Evolutionary conservation across 257 asterid genomes (phyloP), one percentile per base, ranked within the genome.

Genomic region (Jaltomata sinuosa): DNA sequence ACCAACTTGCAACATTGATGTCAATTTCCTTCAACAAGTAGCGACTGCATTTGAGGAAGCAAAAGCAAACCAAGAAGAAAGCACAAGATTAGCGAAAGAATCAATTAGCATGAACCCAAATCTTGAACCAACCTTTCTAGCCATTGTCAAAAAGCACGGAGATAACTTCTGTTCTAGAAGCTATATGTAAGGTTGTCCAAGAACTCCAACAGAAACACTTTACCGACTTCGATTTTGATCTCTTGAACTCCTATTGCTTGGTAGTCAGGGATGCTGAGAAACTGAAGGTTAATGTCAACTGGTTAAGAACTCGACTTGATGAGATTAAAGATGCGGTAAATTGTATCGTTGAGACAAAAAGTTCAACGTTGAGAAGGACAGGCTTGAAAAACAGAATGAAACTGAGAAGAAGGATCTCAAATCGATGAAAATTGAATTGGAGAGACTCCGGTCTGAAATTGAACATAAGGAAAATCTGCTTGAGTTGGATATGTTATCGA

Each of bases 161-260:
- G 32, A 59, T 32, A 59, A 42, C 49, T 42, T 42, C 49, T 42
- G 49, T 42, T 42, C 49, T 42, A 42, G 49, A 80, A 42, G 90
- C 86, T 47, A 74, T 88, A 19, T 86, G 90, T 68, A 77, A 76
- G 79, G 89, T 86, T 87, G 87, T 88, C 55, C 86, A 86, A 76
- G 89, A 86, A 34, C 80, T 88, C 14, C 81, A 84, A 6, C 67
- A 55, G 85, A 77, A 88, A 68, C 83, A 53, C n/a, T 78, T 88
- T 29, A 31, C 59, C 27, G 86, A 88, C 2, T 22, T 86, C 32
- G 85, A 88, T 47, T 0, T 29, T 8, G 16, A 47, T 52, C 49
- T n/a, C 27, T 85, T 88, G 38, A 78, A 77, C 79, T 45, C 89
- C 45, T 84, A 79, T 21, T 36, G 7, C 79, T 32, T 12, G 8